Conservation (phyloP, 2,329 filamentous ascomycete species). For the Fusarium metavorans region DNA sequence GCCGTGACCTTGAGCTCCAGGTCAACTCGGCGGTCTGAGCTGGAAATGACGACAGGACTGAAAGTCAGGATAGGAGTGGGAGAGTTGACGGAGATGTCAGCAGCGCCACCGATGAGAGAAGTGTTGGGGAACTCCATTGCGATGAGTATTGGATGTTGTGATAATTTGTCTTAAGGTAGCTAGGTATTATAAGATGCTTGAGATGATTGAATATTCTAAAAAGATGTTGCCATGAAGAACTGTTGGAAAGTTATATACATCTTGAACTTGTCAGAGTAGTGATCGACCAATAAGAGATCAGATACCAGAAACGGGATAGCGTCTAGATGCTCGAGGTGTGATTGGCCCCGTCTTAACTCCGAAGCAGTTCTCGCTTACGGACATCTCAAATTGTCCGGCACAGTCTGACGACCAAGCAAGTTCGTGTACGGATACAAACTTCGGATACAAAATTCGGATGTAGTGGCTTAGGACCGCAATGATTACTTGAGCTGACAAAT, state of each 20-base stretch:
- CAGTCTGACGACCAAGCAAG: not conserved
- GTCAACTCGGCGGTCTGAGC: conserved; percentile 32
- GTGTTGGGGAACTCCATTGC: conserved; percentile 41
- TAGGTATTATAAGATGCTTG: not conserved
- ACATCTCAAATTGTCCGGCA: conserved; percentile 19
- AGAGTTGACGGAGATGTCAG: conserved; percentile 34
- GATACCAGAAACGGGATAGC: conserved; percentile 1
- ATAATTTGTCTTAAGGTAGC: not conserved
- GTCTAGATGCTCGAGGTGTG: fast-evolving
- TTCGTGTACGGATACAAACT: no score
- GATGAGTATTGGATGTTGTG: not conserved
- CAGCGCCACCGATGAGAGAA: conserved; percentile 38
- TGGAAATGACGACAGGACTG: conserved; percentile 37
- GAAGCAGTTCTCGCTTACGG: not conserved
- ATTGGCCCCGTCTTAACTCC: conserved; percentile 16
- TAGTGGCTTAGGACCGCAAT: conserved; percentile 15
- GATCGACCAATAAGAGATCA: conserved; percentile 22
- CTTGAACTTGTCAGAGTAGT: not conserved
- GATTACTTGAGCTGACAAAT: not conserved
- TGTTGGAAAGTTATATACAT: conserved; percentile 18
- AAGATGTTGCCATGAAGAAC: not conserved
- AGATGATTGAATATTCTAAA: not conserved
- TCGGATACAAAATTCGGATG: conserved; percentile 1
- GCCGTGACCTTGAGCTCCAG: conserved; percentile 42
- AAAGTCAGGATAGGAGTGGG: conserved; percentile 37